phyloP scores from a whole-genome alignment of 306 rosid species.

The Dryas alaskensis region DNA sequence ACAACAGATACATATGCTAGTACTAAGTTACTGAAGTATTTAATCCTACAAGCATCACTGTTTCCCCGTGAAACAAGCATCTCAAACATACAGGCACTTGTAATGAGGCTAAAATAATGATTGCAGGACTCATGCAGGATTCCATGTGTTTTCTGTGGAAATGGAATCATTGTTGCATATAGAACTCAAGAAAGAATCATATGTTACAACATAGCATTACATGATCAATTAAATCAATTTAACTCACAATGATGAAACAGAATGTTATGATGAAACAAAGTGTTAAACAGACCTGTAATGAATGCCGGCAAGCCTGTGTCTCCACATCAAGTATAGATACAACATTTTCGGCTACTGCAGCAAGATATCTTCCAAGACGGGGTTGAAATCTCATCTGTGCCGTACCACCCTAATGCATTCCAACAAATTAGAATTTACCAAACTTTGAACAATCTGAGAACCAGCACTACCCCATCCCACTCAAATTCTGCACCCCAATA shows the following conservation, averaged over 20 bases:
- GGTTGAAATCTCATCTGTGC: conserved; percentile 92
- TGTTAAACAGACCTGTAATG: conserved; percentile 61
- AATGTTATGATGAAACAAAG: background rate
- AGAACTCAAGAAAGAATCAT: background rate
- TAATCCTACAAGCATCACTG: background rate
- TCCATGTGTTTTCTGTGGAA: background rate
- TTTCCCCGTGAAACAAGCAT: background rate
- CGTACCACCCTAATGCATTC: conserved; percentile 70
- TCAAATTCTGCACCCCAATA: conserved; percentile 2
- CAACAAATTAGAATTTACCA: conserved; percentile 14
- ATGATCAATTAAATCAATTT: background rate
- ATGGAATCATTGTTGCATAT: background rate
- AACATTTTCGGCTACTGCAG: conserved; percentile 84
- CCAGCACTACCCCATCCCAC: background rate
- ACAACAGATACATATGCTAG: conserved; percentile 2
- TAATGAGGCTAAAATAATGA: background rate
- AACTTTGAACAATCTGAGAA: conserved; percentile 14
- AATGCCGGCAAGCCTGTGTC: conserved; percentile 65
- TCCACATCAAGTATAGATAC: conserved; percentile 92
- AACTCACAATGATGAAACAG: background rate
- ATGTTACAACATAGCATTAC: background rate
- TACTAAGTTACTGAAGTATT: background rate
- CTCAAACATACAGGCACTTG: background rate
- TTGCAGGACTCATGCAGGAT: background rate
- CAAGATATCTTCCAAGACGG: conserved; percentile 75